phyloP scores from a whole-genome alignment of 1,284 basidiomycete species.

The Leccinum variabile region DNA sequence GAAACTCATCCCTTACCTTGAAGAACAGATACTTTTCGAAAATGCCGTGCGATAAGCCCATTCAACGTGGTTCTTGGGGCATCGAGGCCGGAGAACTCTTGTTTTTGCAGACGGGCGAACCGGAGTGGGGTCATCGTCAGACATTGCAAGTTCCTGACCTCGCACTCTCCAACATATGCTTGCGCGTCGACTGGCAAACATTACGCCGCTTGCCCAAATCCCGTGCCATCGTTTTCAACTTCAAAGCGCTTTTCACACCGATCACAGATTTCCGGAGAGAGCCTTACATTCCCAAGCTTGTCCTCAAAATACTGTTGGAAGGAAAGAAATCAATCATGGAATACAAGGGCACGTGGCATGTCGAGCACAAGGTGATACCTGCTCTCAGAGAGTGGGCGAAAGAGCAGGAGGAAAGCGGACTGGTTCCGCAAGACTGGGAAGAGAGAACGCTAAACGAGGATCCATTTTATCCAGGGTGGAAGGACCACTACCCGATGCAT shows the following conservation, averaged over 20 bases:
- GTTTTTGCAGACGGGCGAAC: constrained; percentile 41
- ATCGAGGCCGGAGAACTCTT: constrained; percentile 49
- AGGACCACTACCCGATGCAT: constrained; percentile 24
- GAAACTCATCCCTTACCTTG: neutral
- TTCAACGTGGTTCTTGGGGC: constrained; percentile 52
- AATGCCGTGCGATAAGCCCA: constrained; percentile 45
- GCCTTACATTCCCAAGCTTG: constrained; percentile 46
- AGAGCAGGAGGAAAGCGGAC: constrained; percentile 47
- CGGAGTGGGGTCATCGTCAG: constrained; percentile 36
- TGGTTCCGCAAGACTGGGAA: constrained; percentile 47
- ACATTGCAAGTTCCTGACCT: constrained; percentile 39
- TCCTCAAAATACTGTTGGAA: constrained; percentile 43
- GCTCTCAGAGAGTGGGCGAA: constrained; percentile 44
- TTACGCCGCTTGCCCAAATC: constrained; percentile 49
- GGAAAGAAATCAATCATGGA: constrained; percentile 40
- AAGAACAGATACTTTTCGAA: constrained; percentile 46
- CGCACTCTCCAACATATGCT: constrained; percentile 40
- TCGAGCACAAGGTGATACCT: constrained; percentile 46
- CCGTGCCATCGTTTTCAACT: constrained; percentile 50
- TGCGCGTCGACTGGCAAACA: constrained; percentile 57
- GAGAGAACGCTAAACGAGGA: constrained; percentile 49
- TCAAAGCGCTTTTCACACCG: constrained; percentile 52
- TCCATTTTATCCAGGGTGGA: constrained; percentile 51
- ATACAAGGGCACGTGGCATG: constrained; percentile 45
- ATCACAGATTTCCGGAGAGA: constrained; percentile 43